Base-by-base conservation (phyloP, 345 rosid genomes). In the Odontarrhena argentea region DNA sequence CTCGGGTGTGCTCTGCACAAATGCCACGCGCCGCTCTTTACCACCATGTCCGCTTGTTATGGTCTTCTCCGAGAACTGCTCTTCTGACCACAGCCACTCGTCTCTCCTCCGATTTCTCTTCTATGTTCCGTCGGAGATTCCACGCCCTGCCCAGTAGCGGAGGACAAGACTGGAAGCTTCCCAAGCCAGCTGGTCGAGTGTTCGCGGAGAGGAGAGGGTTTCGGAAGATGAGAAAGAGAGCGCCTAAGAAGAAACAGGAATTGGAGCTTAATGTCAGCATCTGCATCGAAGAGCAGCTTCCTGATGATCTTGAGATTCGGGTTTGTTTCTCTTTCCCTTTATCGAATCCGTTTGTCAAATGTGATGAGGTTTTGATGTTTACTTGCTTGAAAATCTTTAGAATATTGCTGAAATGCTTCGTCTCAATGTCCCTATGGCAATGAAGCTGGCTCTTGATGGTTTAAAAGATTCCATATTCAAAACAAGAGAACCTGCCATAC, bases 321-420 rank as follows among this genome's bases (percentile, higher is more conserved):
- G 97, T 88, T 52, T 8, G 45, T 55, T 7, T 34, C 5, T 24
- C 6, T 18, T 18, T 18, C n/a, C 26, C 45, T 6, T 40, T 25
- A 34, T 63, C 42, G 49, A 71, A 18, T 18, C 22, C 22, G 22
- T 18, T 18, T 18, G 22, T 18, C 22, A 18, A 18, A 18, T 18
- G 22, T 18, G 22, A 18, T 18, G 22, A 18, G 22, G 22, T 18
- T 18, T 18, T 50, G 25, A 11, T 1, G 26, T 15, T 18, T 60
- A 8, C 10, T 54, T 11, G 4, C 9, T 60, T 45, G 30, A 34
- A 7, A 9, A 37, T 65, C 24, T 74, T 62, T 79, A 94, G 99
- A 83, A 83, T 79, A 85, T 87, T 74, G 91, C 91, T n/a, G 97
- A 94, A 65, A 69, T 85, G 79, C 90, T 94, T 65, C 82, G 88